Evolutionary conservation across 495 filamentous ascomycete species (phyloP).

Genomic region (Penicillium nucicola): DNA sequence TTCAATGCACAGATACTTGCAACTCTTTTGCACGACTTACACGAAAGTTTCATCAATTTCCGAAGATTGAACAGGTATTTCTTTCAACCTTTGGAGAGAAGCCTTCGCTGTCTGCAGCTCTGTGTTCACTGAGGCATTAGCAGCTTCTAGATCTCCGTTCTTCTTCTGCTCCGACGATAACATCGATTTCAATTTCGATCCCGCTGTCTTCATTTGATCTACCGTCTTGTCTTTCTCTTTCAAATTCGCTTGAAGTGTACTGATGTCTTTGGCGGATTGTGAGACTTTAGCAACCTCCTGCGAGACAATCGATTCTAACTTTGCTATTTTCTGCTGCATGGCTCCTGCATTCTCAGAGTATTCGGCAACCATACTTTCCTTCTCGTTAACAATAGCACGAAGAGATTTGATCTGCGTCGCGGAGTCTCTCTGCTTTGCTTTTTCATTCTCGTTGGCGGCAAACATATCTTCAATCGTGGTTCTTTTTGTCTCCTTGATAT

Average conservation of each 20-base stretch:
- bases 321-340: not conserved
- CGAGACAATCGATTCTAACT: constrained; percentile 1
- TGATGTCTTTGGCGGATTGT: constrained; percentile 11
- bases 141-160: constrained; percentile 6
- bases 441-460: constrained; percentile 10
- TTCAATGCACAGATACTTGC: constrained; percentile 1
- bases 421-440: constrained; percentile 2
- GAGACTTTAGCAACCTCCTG: constrained; percentile 9
- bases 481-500: constrained; percentile 7
- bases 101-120: constrained; percentile 5
- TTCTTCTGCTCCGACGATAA: constrained; percentile 8
- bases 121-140: constrained; percentile 4
- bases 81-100: constrained; percentile 4
- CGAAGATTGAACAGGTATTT: constrained; percentile 4
- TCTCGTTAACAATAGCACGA: constrained; percentile 4
- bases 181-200: constrained; percentile 11
- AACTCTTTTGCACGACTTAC: constrained; percentile 10
- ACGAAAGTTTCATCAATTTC: constrained; percentile 7
- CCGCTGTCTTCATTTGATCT: constrained; percentile 14
- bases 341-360: not conserved
- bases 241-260: constrained; percentile 6
- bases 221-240: constrained; percentile 18
- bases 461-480: constrained; percentile 8
- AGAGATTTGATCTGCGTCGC: constrained; percentile 7
- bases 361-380: constrained; percentile 7